Conservation (phyloP, 495 filamentous ascomycete genomes). For the Penicilliopsis zonata region DNA sequence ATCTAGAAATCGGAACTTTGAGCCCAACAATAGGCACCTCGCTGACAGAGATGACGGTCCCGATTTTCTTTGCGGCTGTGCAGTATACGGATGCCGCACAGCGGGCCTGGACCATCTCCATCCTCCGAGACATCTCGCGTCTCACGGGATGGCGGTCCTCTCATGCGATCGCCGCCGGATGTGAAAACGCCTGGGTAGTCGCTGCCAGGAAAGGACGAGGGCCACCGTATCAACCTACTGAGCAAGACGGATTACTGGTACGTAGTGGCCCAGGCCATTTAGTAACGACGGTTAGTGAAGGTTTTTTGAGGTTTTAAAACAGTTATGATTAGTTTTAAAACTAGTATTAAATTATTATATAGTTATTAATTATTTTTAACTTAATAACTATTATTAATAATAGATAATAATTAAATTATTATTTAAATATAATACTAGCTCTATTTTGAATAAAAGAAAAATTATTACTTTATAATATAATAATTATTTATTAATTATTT, state of each 20-base stretch:
- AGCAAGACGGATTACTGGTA: slow-evolving; percentile 13
- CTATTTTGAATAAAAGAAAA: too few species aligned
- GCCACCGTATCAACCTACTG: slow-evolving; percentile 52
- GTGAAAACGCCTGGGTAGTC: slow-evolving; percentile 71
- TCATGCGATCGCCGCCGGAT: slow-evolving; percentile 65
- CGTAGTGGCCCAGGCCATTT: slow-evolving; percentile 3
- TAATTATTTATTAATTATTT: too few species aligned
- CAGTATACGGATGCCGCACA: slow-evolving; percentile 64
- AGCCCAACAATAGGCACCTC: slow-evolving; percentile 73
- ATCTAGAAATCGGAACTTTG: slow-evolving; percentile 41
- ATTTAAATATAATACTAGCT: too few species aligned
- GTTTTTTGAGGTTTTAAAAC: too few species aligned
- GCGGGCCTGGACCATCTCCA: slow-evolving; percentile 61
- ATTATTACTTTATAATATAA: too few species aligned
- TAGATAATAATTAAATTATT: too few species aligned
- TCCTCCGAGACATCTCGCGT: slow-evolving; percentile 61
- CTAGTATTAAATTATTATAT: too few species aligned
- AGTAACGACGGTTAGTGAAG: too few species aligned
- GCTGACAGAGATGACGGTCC: slow-evolving; percentile 66
- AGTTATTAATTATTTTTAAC: too few species aligned
- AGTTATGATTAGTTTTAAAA: too few species aligned
- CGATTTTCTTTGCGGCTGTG: slow-evolving; percentile 76
- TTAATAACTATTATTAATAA: too few species aligned
- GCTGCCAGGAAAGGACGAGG: slow-evolving; percentile 60
- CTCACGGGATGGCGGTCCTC: slow-evolving; percentile 82